Percentiles rank a stretch among this genome's conserved stretches.
Evolutionary conservation across 108 stramenopile species (phyloP).

Genomic region (Bacterosira constricta): DNA sequence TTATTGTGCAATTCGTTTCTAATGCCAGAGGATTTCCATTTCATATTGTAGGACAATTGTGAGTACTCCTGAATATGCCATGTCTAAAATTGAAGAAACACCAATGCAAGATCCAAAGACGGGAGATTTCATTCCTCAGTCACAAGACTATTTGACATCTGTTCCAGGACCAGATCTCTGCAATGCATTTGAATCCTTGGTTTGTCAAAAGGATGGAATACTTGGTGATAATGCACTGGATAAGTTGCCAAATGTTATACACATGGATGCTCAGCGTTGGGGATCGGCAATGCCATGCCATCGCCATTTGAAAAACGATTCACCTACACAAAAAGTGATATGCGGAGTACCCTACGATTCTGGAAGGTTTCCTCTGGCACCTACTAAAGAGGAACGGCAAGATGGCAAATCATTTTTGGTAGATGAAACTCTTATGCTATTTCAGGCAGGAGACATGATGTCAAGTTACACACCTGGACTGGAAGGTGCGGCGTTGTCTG

Average conservation of each 20-base stretch:
- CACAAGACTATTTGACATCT: conserved; percentile 46
- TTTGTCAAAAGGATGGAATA: neutral
- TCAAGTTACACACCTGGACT: conserved; percentile 62
- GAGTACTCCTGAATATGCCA: conserved; percentile 63
- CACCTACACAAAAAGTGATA: conserved; percentile 27
- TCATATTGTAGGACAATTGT: conserved; percentile 74
- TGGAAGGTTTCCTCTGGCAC: conserved; percentile 18
- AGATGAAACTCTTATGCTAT: conserved; percentile 52
- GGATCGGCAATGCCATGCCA: conserved; percentile 55
- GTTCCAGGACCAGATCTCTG: conserved; percentile 55
- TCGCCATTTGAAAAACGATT: conserved; percentile 21
- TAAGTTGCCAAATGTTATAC: conserved; percentile 36
- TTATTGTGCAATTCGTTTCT: no score
- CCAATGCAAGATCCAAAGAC: conserved; percentile 69
- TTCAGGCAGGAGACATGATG: conserved; percentile 72
- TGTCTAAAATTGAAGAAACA: conserved; percentile 49
- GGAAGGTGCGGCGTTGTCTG: conserved; percentile 66
- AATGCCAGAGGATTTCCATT: no score
- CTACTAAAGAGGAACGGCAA: conserved; percentile 34
- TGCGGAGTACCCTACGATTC: conserved; percentile 54
- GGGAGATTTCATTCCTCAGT: conserved; percentile 63
- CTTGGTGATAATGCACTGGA: neutral
- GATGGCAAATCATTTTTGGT: conserved; percentile 37
- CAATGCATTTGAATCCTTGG: conserved; percentile 38
- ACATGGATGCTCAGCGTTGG: conserved; percentile 64